Percentiles rank a stretch among this genome's conserved stretches.
Conservation (phyloP, 2,329 filamentous ascomycete species). For the Pestalotiopsis sp. region DNA sequence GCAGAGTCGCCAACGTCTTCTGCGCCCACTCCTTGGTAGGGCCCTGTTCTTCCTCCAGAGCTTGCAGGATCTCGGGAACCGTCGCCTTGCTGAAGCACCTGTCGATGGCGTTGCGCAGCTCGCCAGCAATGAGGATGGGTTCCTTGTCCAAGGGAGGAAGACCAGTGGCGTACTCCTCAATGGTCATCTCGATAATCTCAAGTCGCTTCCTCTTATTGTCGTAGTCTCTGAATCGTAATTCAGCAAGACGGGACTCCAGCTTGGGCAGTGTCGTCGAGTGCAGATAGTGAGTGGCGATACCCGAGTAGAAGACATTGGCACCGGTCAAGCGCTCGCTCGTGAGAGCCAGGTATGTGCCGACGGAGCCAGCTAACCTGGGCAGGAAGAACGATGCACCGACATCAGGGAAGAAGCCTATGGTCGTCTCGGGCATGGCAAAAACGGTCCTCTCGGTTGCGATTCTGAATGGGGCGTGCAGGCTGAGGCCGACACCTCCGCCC, state of each 20-base stretch:
- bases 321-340: conserved; percentile 85
- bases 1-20: conserved; percentile 75
- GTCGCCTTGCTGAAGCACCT: conserved; percentile 73
- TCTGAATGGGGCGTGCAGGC: conserved; percentile 91
- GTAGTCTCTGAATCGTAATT: conserved; percentile 86
- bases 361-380: conserved; percentile 80
- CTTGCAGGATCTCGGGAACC: conserved; percentile 70
- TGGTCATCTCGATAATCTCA: conserved; percentile 78
- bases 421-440: conserved; percentile 98
- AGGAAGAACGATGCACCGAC: conserved; percentile 97
- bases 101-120: conserved; percentile 81
- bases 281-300: conserved; percentile 93
- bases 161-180: conserved; percentile 89
- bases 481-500: conserved; percentile 94
- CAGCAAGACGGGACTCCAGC: conserved; percentile 83
- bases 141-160: conserved; percentile 69
- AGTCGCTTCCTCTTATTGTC: conserved; percentile 66
- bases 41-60: conserved; percentile 61
- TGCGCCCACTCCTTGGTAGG: conserved; percentile 74
- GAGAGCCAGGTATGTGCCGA: conserved; percentile 91
- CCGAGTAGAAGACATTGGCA: conserved; percentile 85
- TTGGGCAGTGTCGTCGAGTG: conserved; percentile 84
- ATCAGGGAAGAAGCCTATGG: conserved; percentile 97
- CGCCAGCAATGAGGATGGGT: conserved; percentile 68
- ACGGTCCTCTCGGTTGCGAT: conserved; percentile 95